Percentiles rank a stretch among this genome's conserved stretches.
Conservation (phyloP, 306 rosid species). For the Cyamopsis tetragonoloba region DNA sequence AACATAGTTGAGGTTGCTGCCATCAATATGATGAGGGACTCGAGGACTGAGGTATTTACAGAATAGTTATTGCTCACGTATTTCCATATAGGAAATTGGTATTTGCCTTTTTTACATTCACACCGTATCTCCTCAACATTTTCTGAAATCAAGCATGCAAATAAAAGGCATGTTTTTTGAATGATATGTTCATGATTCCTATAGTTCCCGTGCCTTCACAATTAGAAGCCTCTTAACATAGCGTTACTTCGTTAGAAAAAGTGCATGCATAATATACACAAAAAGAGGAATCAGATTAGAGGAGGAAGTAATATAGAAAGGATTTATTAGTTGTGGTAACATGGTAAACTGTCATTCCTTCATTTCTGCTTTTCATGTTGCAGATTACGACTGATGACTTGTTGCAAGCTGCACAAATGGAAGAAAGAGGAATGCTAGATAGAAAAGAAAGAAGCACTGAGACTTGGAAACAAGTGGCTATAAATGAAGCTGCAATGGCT, state of each 20-base stretch:
- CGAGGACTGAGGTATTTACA: slow-evolving; percentile 76
- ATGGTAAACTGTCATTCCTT: neutral
- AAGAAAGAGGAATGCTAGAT: slow-evolving; percentile 98
- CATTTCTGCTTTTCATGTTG: slow-evolving; percentile 31
- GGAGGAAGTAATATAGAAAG: slow-evolving; percentile 7
- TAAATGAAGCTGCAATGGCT: slow-evolving; percentile 94
- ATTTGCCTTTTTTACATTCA: neutral
- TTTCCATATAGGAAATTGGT: neutral
- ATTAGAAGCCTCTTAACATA: slow-evolving; percentile 5
- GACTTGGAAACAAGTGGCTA: slow-evolving; percentile 90
- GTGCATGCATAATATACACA: neutral
- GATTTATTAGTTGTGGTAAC: slow-evolving; percentile 4
- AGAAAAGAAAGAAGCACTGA: slow-evolving; percentile 79
- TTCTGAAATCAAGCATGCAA: slow-evolving; percentile 6
- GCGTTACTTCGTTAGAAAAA: neutral
- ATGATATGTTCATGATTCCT: neutral
- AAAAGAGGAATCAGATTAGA: neutral
- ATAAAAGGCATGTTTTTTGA: neutral
- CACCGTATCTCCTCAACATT: neutral
- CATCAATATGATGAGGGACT: slow-evolving; percentile 90
- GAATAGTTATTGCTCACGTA: neutral
- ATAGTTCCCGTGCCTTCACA: neutral
- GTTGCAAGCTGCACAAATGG: slow-evolving; percentile 99
- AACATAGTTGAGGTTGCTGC: slow-evolving; percentile 98
- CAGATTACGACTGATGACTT: slow-evolving; percentile 96